phyloP scores from a whole-genome alignment of 805 yeast species.

The Naumovozyma baii region DNA sequence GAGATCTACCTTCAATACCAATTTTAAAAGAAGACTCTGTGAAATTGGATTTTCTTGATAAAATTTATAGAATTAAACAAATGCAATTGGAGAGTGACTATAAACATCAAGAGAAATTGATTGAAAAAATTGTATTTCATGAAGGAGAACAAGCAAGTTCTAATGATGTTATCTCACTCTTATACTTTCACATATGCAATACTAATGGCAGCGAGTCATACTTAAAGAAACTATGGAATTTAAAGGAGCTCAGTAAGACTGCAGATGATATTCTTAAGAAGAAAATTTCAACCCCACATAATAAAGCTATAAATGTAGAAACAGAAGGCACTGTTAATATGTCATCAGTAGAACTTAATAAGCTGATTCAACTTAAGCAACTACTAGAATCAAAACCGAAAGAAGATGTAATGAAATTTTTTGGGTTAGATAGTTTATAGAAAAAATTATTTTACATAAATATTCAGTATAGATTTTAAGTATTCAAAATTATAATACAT shows the following conservation, averaged over 20 bases:
- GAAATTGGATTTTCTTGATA: constrained; percentile 22
- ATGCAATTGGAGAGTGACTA: constrained; percentile 31
- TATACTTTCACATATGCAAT: constrained; percentile 32
- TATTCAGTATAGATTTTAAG: neutral
- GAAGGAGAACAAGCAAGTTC: constrained; percentile 1
- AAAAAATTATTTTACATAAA: too few relatives aligned
- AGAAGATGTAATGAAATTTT: constrained; percentile 51
- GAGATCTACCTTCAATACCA: constrained; percentile 18
- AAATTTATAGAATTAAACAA: constrained; percentile 29
- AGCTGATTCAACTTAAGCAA: constrained; percentile 46
- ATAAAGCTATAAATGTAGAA: constrained; percentile 2
- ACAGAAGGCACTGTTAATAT: neutral
- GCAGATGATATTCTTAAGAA: constrained; percentile 25
- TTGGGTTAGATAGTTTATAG: constrained; percentile 26
- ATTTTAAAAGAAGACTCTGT: constrained; percentile 19
- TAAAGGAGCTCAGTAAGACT: constrained; percentile 39
- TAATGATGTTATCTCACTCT: constrained; percentile 18
- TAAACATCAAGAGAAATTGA: constrained; percentile 27
- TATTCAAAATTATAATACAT: too few relatives aligned
- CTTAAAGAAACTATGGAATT: constrained; percentile 32
- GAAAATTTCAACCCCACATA: neutral
- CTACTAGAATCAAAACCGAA: constrained; percentile 63
- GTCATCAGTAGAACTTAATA: constrained; percentile 36
- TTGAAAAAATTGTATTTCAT: constrained; percentile 22
- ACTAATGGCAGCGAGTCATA: constrained; percentile 10